Percentiles rank a stretch among this genome's conserved stretches.
These are phyloP conservation scores for Hyphodiscus sp. DNA, from an alignment of 2,329 filamentous ascomycete genomes.

Conservation along the genomic window DNA sequence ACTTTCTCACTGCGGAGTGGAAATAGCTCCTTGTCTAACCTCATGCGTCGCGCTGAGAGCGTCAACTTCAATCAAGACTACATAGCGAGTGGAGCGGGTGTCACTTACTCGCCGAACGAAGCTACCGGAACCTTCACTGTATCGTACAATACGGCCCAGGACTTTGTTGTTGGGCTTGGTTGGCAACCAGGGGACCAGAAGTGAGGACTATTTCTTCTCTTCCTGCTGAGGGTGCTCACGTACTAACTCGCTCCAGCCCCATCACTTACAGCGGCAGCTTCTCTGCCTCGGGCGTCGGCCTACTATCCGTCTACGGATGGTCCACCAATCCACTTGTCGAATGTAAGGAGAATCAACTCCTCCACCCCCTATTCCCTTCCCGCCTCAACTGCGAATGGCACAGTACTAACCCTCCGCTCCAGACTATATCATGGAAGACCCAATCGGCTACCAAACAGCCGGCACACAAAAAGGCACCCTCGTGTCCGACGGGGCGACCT, in stretches of 20 bases:
- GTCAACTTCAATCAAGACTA: slow-evolving; percentile 1
- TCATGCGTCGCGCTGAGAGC: background rate
- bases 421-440: slow-evolving; percentile 47
- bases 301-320: slow-evolving; percentile 51
- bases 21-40: background rate
- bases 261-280: too few species aligned
- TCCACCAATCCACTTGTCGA: slow-evolving; percentile 47
- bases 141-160: background rate
- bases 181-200: background rate
- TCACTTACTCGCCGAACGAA: background rate
- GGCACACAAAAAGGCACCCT: slow-evolving; percentile 44
- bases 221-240: too few species aligned
- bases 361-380: background rate
- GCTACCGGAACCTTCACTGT: background rate
- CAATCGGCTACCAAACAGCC: slow-evolving; percentile 41
- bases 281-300: too few species aligned
- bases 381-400: too few species aligned
- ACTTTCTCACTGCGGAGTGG: background rate
- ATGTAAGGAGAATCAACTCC: slow-evolving; percentile 30
- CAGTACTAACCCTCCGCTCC: too few species aligned
- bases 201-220: background rate
- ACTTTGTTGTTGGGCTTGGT: slow-evolving; percentile 1
- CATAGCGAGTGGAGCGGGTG: background rate
- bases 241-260: too few species aligned
- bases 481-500: slow-evolving; percentile 44